Percentiles rank a stretch among this genome's conserved stretches.
These are phyloP conservation scores for Limonium bicolor DNA, from an alignment of 148 eudicot genomes.

Conservation along the genomic window DNA sequence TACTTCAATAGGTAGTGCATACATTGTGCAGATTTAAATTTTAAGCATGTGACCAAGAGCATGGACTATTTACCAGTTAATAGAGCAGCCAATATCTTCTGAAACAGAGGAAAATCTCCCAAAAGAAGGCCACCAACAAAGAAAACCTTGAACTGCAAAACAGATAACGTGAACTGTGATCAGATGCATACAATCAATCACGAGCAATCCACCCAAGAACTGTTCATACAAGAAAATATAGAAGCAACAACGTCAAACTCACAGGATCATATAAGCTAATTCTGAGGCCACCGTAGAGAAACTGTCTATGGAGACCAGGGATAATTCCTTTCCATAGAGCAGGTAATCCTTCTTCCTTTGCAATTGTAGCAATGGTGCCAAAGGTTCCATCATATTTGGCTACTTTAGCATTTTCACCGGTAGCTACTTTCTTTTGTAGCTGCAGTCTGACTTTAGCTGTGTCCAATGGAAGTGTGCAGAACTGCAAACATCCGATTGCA, in stretches of 20 bases:
- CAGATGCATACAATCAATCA: no score
- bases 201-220: no score
- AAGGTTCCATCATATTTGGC: conserved; percentile 40
- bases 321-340: conserved; percentile 70
- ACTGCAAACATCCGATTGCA: no score
- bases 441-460: conserved; percentile 66
- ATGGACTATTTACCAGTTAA: conserved; percentile 35
- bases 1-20: no score
- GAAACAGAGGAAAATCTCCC: conserved; percentile 39
- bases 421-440: conserved; percentile 39
- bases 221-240: background rate
- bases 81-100: conserved; percentile 55
- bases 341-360: conserved; percentile 48
- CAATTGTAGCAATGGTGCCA: conserved; percentile 45
- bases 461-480: conserved; percentile 59
- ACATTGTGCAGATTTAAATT: background rate
- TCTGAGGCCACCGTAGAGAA: conserved; percentile 59
- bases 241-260: conserved; percentile 11
- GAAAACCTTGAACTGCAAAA: conserved; percentile 48
- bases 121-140: conserved; percentile 30
- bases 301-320: conserved; percentile 61
- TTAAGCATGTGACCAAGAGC: background rate
- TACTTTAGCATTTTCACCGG: conserved; percentile 23
- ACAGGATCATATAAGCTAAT: conserved; percentile 62
- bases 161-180: conserved; percentile 1